These are phyloP conservation scores for Rhododendron griersonianum DNA, from an alignment of 148 eudicot genomes.

Conservation along the genomic window DNA sequence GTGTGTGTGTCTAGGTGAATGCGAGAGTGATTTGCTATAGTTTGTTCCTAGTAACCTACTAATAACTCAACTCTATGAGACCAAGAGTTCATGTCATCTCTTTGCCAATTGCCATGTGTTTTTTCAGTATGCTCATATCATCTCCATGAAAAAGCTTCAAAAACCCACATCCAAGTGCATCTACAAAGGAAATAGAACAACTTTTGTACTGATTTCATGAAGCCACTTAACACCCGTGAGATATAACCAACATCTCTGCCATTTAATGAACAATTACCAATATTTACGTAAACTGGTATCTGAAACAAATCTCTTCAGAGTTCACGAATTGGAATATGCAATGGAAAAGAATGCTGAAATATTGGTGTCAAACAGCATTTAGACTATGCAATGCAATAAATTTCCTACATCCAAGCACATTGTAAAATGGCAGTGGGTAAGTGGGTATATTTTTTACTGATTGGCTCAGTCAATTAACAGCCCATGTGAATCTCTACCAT, in stretches of 20 bases:
- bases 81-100: neutral
- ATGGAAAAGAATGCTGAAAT: no score
- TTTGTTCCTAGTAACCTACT: no score
- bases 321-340: no score
- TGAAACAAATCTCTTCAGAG: no score
- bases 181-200: neutral
- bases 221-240: neutral
- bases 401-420: no score
- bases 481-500: no score
- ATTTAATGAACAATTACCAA: neutral
- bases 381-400: no score
- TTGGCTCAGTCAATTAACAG: no score
- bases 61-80: neutral
- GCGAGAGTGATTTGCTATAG: neutral
- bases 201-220: neutral
- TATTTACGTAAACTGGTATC: neutral
- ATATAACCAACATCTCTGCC: neutral
- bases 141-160: neutral
- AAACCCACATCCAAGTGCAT: neutral
- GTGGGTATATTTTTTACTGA: no score
- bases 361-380: no score
- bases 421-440: no score
- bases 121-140: neutral
- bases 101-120: neutral
- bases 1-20: neutral